Evolutionary conservation across 2,329 filamentous ascomycete genomes (phyloP), one percentile per base, ranked within the genome.

Genomic region (Pseudopithomyces maydicus): DNA sequence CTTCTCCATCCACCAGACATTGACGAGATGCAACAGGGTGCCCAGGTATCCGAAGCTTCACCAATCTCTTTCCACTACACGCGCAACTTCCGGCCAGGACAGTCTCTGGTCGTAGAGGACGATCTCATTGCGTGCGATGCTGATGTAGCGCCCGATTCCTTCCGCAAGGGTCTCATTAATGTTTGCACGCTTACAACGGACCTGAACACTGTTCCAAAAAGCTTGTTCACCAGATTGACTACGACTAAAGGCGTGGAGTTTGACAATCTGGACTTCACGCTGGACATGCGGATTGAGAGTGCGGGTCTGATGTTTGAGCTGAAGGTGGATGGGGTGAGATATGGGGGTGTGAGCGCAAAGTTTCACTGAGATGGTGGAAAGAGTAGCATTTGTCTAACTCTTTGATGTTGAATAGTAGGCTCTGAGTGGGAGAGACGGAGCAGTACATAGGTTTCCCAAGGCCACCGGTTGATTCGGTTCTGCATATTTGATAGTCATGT

Each of bases 21-120:
- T 52, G 42, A 58, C 67, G 49, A 70, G 53, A 35, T 7, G 7
- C 2, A 5, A 29, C 61, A 90, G 87, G 90, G 89, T 56, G 89
- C 91, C 64, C 85, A 89, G 36, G 84, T 93, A 36, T 92, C 89
- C 7, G 88, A 90, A n/a, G 79, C 86, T 0, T 82, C 85, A 1
- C 90, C 90, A 0, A 88, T 93, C 56, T 89, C 89, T 2, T 93
- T 94, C 77, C 90, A 93, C 79, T 94, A 93, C 77, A 93, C 90
- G 2, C 88, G 90, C 59, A 94, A 93, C 75, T 94, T 94, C 78
- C 85, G 90, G 1, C 89, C 90, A 0, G 88, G 89, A 0, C 90
- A 93, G 74, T 90, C 88, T 0, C 83, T 92, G 6, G 77, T 91
- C 3, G 90, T 94, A 6, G 90, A 90, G 50, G 90, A 94, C 74